phyloP scores from a whole-genome alignment of 495 filamentous ascomycete genomes.

The Aspergillus indologenus region DNA sequence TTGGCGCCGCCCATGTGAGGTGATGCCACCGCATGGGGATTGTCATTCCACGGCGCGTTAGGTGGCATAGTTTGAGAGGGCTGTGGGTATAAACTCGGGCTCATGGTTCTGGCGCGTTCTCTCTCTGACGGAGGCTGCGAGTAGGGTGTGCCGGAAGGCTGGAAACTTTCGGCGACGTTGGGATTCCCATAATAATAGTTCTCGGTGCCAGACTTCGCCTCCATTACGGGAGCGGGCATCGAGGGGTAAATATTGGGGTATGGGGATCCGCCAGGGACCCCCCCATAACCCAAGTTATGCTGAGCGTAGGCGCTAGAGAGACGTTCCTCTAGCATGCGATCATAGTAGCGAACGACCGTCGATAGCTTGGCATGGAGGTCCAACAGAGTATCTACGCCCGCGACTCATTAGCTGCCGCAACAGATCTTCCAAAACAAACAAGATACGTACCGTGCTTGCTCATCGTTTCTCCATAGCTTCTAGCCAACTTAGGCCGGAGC shows the following conservation, averaged over 20 bases:
- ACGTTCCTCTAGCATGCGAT: constrained; percentile 94
- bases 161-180: constrained; percentile 41
- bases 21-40: constrained; percentile 27
- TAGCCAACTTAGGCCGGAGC: constrained; percentile 86
- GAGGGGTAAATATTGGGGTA: constrained; percentile 64
- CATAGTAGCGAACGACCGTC: constrained; percentile 97
- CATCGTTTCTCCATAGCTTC: constrained; percentile 98
- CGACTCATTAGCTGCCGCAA: constrained; percentile 24
- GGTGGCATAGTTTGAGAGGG: constrained; percentile 27
- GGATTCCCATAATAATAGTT: constrained; percentile 75
- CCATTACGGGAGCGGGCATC: constrained; percentile 51
- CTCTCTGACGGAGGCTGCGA: constrained; percentile 46
- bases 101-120: constrained; percentile 25
- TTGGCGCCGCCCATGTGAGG: constrained; percentile 20
- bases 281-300: constrained; percentile 54
- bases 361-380: constrained; percentile 94
- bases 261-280: constrained; percentile 48
- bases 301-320: constrained; percentile 90
- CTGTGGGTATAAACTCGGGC: constrained; percentile 24
- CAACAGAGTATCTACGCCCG: constrained; percentile 69
- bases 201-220: constrained; percentile 58
- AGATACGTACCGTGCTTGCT: constrained; percentile 84
- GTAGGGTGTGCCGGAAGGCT: constrained; percentile 39
- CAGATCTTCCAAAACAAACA: not conserved
- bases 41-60: constrained; percentile 30